A percentile compares a stretch with the other conserved stretches of the same genome.
Evolutionary conservation across 768 basidiomycete genomes (phyloP).

Genomic region (Boletus tomentosulus): DNA sequence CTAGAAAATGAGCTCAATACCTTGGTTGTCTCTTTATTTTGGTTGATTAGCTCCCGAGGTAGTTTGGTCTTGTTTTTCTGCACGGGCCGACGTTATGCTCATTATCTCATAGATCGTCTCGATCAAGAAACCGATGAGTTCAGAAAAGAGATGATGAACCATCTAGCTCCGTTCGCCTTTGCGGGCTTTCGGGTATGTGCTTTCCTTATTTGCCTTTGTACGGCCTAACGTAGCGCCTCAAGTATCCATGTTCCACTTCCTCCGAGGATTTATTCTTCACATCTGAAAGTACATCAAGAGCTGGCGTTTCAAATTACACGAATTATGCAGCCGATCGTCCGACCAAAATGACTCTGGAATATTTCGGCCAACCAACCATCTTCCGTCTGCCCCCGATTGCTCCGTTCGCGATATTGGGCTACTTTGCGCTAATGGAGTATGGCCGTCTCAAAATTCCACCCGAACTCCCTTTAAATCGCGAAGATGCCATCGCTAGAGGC

Average conservation of each 20-base stretch:
- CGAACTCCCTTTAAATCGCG: slow-evolving; percentile 38
- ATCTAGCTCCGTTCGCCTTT: slow-evolving; percentile 44
- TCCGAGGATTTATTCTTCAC: slow-evolving; percentile 33
- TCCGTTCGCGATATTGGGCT: slow-evolving; percentile 44
- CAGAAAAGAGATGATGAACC: slow-evolving; percentile 32
- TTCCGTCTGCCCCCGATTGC: slow-evolving; percentile 41
- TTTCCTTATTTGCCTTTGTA: not conserved
- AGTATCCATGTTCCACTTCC: slow-evolving; percentile 38
- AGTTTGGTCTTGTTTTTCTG: not conserved
- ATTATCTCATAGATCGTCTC: slow-evolving; percentile 15
- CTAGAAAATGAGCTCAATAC: slow-evolving; percentile 42
- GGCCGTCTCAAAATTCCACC: slow-evolving; percentile 34
- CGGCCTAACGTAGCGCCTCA: slow-evolving; percentile 9
- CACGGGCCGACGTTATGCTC: not conserved
- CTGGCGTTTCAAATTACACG: slow-evolving; percentile 21
- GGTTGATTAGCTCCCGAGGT: slow-evolving; percentile 40
- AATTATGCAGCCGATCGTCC: slow-evolving; percentile 30
- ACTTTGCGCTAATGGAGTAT: slow-evolving; percentile 42
- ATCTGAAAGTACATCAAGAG: slow-evolving; percentile 9
- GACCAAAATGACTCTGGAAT: slow-evolving; percentile 30
- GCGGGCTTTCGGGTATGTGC: slow-evolving; percentile 46
- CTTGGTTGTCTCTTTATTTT: slow-evolving; percentile 44
- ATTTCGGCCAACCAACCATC: slow-evolving; percentile 39
- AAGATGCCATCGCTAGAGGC: slow-evolving; percentile 29
- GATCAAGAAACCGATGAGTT: slow-evolving; percentile 32